Evolutionary conservation across 140 eudicot species (phyloP).

Genomic region (Oenanthe javanica): DNA sequence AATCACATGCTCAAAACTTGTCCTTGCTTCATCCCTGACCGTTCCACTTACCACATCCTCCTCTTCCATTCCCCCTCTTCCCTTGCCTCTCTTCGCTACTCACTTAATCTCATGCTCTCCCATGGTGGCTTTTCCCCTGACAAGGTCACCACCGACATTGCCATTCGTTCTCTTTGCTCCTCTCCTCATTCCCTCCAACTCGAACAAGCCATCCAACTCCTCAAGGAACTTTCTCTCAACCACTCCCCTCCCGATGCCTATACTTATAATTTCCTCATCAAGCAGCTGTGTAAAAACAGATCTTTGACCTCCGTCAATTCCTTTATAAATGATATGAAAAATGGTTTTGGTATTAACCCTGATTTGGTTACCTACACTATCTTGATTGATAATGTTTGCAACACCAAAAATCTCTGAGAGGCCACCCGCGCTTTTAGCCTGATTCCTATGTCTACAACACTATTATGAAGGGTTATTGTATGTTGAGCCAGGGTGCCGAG

Average conservation of each 20-base stretch:
- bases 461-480: conserved; percentile 91
- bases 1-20: conserved; percentile 49
- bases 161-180: conserved; percentile 61
- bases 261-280: conserved; percentile 67
- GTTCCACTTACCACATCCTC: conserved; percentile 49
- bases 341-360: conserved; percentile 44
- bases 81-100: conserved; percentile 27
- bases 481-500: conserved; percentile 61
- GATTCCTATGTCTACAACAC: conserved; percentile 82
- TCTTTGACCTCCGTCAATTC: conserved; percentile 39
- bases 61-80: conserved; percentile 35
- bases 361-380: conserved; percentile 89
- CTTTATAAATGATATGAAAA: conserved; percentile 58
- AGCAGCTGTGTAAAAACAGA: conserved; percentile 35
- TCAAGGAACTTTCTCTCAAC: conserved; percentile 46
- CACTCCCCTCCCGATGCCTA: conserved; percentile 43
- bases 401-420: conserved; percentile 70
- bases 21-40: conserved; percentile 67
- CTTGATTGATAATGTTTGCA: conserved; percentile 90
- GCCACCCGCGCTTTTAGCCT: conserved; percentile 78
- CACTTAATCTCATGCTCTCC: conserved; percentile 47
- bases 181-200: conserved; percentile 15
- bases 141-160: conserved; percentile 61
- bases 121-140: conserved; percentile 67
- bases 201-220: conserved; percentile 50